Base-by-base conservation (phyloP, 129 eudicot genomes). In the Tagetes patula region DNA sequence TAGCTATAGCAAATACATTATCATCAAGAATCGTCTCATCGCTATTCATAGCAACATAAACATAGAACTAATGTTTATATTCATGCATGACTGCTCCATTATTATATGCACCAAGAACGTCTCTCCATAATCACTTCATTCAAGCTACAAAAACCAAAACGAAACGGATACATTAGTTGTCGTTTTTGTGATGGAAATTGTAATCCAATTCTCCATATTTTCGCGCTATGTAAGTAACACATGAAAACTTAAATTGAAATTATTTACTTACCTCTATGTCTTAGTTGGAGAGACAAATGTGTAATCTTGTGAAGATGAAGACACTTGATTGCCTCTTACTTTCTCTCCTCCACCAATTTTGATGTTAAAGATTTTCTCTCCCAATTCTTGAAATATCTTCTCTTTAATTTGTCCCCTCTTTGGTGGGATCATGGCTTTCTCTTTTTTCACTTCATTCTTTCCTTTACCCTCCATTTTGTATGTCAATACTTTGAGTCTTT, bases 381-480 rank as follows among this genome's bases (percentile, higher is more conserved):
- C 34, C 8, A 45, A 41, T 67, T 36, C 74, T 4, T 78, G 41
- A 63, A 71, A 71, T 49, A 71, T 71, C 60, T 9, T 78, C 42
- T 63, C 60, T 63, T n/a, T 78, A 53, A 78, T 54, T 62, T 78
- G 77, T 42, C 77, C 82, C 49, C 82, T 78, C 52, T 67, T 78
- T 78, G 82, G 77, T 78, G 77, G 77, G 50, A 70, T 34, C 82
- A 78, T 62, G 59, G 8, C 52, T 42, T 63, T 63, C 36, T 41
- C 67, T 76, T 76, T 67, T 66, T 71, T 70, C 62, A 39, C 76
- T 70, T 34, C 66, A 40, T 69, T 70, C 59, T 78, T 71, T 30
- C 59, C 77, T 78, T 78, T 71, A 27, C 65, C 55, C 33, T 62
- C 77, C 82, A 77, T 77, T 77, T 69, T 59, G 60, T 38, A 6